Evolutionary conservation across 2,329 filamentous ascomycete genomes (phyloP).

Genomic region (Cyphellophora attinorum): DNA sequence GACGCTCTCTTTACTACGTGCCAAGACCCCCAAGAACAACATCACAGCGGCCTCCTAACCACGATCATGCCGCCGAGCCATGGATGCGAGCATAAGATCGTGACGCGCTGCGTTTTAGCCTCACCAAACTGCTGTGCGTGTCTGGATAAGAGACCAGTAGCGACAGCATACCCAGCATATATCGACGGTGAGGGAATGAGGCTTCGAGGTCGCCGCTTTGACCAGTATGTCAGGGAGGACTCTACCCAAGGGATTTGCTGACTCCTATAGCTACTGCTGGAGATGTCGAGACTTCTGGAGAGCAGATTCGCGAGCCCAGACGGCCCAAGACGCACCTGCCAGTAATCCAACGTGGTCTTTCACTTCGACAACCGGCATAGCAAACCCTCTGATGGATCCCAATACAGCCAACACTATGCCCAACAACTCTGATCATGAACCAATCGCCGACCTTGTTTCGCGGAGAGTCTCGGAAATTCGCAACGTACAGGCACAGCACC

Average conservation of each 20-base stretch:
- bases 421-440: too few relatives aligned
- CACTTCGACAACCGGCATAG: conserved; percentile 1
- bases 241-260: too few relatives aligned
- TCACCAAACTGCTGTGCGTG: conserved; percentile 18
- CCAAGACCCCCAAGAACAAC: too few relatives aligned
- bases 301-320: background rate
- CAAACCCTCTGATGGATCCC: too few relatives aligned
- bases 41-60: too few relatives aligned
- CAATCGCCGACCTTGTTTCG: too few relatives aligned
- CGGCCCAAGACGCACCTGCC: too few relatives aligned
- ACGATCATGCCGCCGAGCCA: too few relatives aligned
- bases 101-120: conserved; percentile 14
- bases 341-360: conserved; percentile 2
- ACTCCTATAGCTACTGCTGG: too few relatives aligned
- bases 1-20: too few relatives aligned
- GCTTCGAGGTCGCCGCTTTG: conserved; percentile 16
- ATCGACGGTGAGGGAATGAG: conserved; percentile 18
- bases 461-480: background rate
- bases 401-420: background rate
- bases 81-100: conserved; percentile 17
- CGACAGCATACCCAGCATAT: conserved; percentile 17
- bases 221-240: too few relatives aligned
- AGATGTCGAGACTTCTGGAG: conserved; percentile 14
- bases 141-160: conserved; percentile 15
- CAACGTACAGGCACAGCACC: background rate